Percentiles rank a stretch among this genome's conserved stretches.
These are phyloP conservation scores for Flaveria brownii DNA, from an alignment of 129 eudicot genomes.

Conservation along the genomic window DNA sequence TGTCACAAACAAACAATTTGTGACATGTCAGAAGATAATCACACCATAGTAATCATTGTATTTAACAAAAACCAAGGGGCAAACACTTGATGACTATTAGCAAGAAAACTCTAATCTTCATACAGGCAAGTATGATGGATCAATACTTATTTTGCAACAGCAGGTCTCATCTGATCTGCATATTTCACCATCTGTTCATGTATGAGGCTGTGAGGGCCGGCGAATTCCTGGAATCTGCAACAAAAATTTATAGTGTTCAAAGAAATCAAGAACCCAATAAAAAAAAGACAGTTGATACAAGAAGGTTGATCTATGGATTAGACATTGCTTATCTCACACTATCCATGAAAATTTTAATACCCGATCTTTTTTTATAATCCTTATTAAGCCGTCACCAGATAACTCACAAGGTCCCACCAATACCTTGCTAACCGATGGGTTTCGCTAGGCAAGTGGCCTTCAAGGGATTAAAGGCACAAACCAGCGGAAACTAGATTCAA, in stretches of 20 bases:
- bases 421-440: too few species aligned
- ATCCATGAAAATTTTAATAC: neutral
- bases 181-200: slow-evolving; percentile 27
- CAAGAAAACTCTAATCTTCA: slow-evolving; percentile 11
- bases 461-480: too few species aligned
- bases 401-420: too few species aligned
- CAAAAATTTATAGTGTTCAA: neutral
- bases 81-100: slow-evolving; percentile 12
- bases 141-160: slow-evolving; percentile 8
- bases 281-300: neutral
- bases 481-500: too few species aligned
- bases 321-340: neutral
- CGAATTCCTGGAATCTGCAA: slow-evolving; percentile 53
- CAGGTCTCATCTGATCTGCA: neutral
- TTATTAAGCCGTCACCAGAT: too few species aligned
- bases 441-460: too few species aligned
- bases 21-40: neutral
- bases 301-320: neutral
- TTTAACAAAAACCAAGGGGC: neutral
- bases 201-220: slow-evolving; percentile 37
- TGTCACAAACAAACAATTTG: neutral
- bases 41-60: neutral
- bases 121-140: slow-evolving; percentile 8
- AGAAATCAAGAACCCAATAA: neutral
- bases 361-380: too few species aligned